Evolutionary conservation across 1,284 basidiomycete species (phyloP).

Genomic region (Tylopilus sp.): DNA sequence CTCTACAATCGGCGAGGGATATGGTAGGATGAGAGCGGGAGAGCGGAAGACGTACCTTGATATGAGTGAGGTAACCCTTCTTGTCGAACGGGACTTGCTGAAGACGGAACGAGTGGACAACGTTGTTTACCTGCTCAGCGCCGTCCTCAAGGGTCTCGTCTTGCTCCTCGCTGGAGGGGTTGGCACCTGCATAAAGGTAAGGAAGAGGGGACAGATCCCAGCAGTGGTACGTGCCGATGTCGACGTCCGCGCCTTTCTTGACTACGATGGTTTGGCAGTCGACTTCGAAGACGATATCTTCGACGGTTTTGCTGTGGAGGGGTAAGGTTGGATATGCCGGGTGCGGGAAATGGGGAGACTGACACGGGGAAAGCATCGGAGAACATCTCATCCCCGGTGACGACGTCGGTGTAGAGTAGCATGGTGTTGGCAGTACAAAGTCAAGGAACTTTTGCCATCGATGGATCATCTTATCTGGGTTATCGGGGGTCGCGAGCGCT

Average conservation of each 20-base stretch:
- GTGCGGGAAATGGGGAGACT: conserved; percentile 6
- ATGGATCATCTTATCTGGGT: conserved; percentile 22
- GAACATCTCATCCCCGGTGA: conserved; percentile 91
- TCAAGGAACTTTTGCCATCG: neutral
- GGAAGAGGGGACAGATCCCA: neutral
- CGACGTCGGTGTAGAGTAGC: conserved; percentile 75
- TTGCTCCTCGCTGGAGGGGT: conserved; percentile 88
- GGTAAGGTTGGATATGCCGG: neutral
- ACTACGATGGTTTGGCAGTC: conserved; percentile 76
- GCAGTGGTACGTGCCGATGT: conserved; percentile 70
- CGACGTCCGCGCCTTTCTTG: conserved; percentile 78
- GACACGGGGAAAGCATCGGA: conserved; percentile 90
- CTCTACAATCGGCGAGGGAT: conserved; percentile 40
- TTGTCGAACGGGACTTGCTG: conserved; percentile 87
- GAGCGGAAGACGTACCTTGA: conserved; percentile 60
- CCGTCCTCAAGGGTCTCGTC: conserved; percentile 85
- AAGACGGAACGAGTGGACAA: conserved; percentile 92
- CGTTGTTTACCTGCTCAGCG: conserved; percentile 79
- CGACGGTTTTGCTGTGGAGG: conserved; percentile 67
- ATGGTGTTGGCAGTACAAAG: conserved; percentile 40
- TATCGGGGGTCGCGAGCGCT: conserved; percentile 8
- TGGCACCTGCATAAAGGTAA: conserved; percentile 58
- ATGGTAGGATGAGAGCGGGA: neutral
- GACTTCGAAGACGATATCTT: conserved; percentile 88
- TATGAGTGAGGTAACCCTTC: conserved; percentile 81